These are phyloP conservation scores for Pseudoscleropodium purum DNA, from an alignment of 225 moss, liverwort and hornwort genomes.

Conservation along the genomic window DNA sequence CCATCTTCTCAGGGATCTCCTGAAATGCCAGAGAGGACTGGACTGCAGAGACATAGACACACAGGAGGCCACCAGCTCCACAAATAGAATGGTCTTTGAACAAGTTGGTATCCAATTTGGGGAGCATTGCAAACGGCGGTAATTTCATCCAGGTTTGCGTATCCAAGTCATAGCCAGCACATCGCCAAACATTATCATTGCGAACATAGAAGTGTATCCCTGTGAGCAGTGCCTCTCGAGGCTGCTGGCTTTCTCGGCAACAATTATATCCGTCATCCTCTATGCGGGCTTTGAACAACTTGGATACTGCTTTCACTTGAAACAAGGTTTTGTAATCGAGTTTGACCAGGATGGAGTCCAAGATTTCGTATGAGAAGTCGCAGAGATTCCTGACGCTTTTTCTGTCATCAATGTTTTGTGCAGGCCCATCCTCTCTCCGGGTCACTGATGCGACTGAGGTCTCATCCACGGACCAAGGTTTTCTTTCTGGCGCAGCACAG, in stretches of 20 bases:
- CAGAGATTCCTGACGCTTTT: background rate
- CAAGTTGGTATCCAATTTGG: background rate
- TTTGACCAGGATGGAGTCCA: background rate
- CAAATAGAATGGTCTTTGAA: constrained; percentile 15
- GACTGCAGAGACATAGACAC: background rate
- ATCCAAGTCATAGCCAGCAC: background rate
- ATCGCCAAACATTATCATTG: background rate
- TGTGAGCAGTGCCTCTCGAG: background rate
- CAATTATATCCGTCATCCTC: background rate
- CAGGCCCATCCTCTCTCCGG: no score
- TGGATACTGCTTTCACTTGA: background rate
- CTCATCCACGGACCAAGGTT: background rate
- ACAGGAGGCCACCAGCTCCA: constrained; percentile 14
- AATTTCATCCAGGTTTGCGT: background rate
- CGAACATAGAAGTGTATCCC: background rate
- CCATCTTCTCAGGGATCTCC: no score
- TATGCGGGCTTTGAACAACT: background rate
- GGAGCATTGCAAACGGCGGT: background rate
- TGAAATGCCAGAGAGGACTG: no score
- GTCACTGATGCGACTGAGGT: background rate
- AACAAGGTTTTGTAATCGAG: background rate
- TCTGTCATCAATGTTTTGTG: background rate
- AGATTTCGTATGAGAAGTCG: background rate
- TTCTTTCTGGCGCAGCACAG: background rate
- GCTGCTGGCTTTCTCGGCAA: background rate